A percentile compares a stretch with the other conserved stretches of the same genome.
phyloP scores from a whole-genome alignment of 495 filamentous ascomycete genomes.

The Penicillium ucsense region DNA sequence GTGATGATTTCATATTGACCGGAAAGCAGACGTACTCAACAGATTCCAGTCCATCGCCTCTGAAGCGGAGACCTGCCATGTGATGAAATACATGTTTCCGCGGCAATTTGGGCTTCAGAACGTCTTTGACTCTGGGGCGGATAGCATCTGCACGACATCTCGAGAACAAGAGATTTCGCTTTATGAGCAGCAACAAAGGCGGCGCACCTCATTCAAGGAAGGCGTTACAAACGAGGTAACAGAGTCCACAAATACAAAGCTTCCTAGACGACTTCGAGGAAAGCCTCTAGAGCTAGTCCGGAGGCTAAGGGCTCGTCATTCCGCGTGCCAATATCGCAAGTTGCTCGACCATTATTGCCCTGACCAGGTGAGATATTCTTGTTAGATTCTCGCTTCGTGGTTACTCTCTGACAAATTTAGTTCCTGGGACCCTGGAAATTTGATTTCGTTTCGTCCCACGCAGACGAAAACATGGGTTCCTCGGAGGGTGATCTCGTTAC shows the following conservation, averaged over 20 bases:
- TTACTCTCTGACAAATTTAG: slow-evolving; percentile 11
- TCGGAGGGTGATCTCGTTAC: slow-evolving; percentile 19
- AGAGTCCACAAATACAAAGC: slow-evolving; percentile 18
- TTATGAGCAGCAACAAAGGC: slow-evolving; percentile 1
- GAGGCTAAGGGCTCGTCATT: slow-evolving; percentile 60
- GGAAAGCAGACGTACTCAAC: slow-evolving; percentile 67
- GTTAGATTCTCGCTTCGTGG: neutral
- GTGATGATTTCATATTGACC: neutral
- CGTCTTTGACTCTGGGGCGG: slow-evolving; percentile 64
- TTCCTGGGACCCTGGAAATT: slow-evolving; percentile 22
- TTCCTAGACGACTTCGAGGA: slow-evolving; percentile 75
- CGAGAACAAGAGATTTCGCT: slow-evolving; percentile 74
- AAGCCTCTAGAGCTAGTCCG: slow-evolving; percentile 45
- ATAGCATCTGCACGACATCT: slow-evolving; percentile 52
- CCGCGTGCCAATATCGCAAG: slow-evolving; percentile 64
- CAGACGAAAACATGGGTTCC: neutral
- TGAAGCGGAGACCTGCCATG: slow-evolving; percentile 47
- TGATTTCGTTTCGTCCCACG: slow-evolving; percentile 8
- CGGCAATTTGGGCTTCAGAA: slow-evolving; percentile 85
- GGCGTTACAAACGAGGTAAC: neutral
- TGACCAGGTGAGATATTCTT: slow-evolving; percentile 26
- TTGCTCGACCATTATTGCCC: slow-evolving; percentile 80
- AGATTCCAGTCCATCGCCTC: slow-evolving; percentile 48
- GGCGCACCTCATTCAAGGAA: neutral
- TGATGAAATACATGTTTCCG: slow-evolving; percentile 92